Evolutionary conservation across 2,329 filamentous ascomycete genomes (phyloP).

Genomic region (Bisporella sp.): DNA sequence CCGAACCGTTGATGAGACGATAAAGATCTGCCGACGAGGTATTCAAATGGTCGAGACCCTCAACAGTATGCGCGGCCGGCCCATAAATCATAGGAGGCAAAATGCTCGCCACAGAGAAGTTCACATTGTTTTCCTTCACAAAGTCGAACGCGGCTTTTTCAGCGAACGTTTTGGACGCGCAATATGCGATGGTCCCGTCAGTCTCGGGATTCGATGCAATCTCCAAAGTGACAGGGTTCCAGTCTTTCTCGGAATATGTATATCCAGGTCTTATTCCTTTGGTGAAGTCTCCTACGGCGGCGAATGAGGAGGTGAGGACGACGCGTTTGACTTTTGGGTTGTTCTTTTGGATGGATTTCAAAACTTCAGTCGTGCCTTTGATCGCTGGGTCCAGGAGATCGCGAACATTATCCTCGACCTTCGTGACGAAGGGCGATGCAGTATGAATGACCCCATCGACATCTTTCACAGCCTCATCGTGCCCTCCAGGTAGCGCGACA

Average conservation of each 20-base stretch:
- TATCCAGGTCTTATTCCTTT: slow-evolving; percentile 43
- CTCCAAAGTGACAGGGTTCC: slow-evolving; percentile 43
- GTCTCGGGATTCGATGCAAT: slow-evolving; percentile 27
- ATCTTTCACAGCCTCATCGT: slow-evolving; percentile 48
- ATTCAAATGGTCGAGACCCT: slow-evolving; percentile 55
- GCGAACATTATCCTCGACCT: slow-evolving; percentile 24
- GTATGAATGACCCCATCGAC: slow-evolving; percentile 71
- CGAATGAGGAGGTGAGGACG: slow-evolving; percentile 57
- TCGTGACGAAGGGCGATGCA: slow-evolving; percentile 44
- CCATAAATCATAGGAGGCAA: slow-evolving; percentile 57
- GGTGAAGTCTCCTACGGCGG: slow-evolving; percentile 45
- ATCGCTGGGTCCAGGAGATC: slow-evolving; percentile 46
- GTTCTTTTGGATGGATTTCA: slow-evolving; percentile 36
- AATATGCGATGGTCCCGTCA: slow-evolving; percentile 15
- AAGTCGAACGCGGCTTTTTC: slow-evolving; percentile 60
- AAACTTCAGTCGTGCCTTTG: slow-evolving; percentile 40
- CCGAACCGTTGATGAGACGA: slow-evolving; percentile 53
- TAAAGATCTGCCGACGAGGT: slow-evolving; percentile 63
- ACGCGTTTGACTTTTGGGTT: slow-evolving; percentile 28
- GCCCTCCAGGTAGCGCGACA: slow-evolving; percentile 61
- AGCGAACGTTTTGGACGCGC: slow-evolving; percentile 51
- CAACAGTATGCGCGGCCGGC: slow-evolving; percentile 52
- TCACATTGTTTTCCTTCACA: slow-evolving; percentile 41
- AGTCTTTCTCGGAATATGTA: slow-evolving; percentile 44
- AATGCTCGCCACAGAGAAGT: slow-evolving; percentile 52